A percentile compares a stretch with the other conserved stretches of the same genome.
phyloP scores from a whole-genome alignment of 1,139 yeast genomes.

The Hyphopichia khmerensis region DNA sequence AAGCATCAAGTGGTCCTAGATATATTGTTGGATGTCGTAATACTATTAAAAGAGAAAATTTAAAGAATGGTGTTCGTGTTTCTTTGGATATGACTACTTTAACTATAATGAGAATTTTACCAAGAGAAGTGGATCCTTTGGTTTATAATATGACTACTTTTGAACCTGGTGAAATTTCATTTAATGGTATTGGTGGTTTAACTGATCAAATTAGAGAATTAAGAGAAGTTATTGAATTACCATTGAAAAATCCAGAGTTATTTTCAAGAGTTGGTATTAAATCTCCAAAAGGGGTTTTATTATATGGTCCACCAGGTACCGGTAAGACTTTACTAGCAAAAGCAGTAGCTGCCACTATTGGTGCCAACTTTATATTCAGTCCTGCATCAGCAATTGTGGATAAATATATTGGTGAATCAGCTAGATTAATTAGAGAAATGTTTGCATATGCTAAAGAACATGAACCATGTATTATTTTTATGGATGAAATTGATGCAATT shows the following conservation, averaged over 20 bases:
- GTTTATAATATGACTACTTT: slow-evolving; percentile 98
- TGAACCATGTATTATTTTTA: slow-evolving; percentile 97
- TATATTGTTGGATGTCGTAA: slow-evolving; percentile 97
- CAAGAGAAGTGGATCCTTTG: slow-evolving; percentile 97
- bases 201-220: slow-evolving; percentile 94
- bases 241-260: slow-evolving; percentile 94
- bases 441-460: slow-evolving; percentile 97
- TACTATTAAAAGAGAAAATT: slow-evolving; percentile 77
- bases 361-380: slow-evolving; percentile 95
- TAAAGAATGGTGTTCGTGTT: slow-evolving; percentile 94
- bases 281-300: slow-evolving; percentile 95
- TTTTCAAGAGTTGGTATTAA: slow-evolving; percentile 95
- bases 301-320: slow-evolving; percentile 99
- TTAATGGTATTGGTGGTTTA: slow-evolving; percentile 95
- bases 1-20: slow-evolving; percentile 97
- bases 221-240: slow-evolving; percentile 96
- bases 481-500: slow-evolving; percentile 99
- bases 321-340: slow-evolving; percentile 95
- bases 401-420: slow-evolving; percentile 97
- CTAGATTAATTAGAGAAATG: slow-evolving; percentile 96
- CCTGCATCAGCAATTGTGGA: slow-evolving; percentile 99
- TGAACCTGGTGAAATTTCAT: slow-evolving; percentile 94
- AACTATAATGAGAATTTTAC: slow-evolving; percentile 95
- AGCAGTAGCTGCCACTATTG: slow-evolving; percentile 98
- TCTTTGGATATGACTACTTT: slow-evolving; percentile 97